Conservation (phyloP, 331 rosid species). For the Malus hybrid region DNA sequence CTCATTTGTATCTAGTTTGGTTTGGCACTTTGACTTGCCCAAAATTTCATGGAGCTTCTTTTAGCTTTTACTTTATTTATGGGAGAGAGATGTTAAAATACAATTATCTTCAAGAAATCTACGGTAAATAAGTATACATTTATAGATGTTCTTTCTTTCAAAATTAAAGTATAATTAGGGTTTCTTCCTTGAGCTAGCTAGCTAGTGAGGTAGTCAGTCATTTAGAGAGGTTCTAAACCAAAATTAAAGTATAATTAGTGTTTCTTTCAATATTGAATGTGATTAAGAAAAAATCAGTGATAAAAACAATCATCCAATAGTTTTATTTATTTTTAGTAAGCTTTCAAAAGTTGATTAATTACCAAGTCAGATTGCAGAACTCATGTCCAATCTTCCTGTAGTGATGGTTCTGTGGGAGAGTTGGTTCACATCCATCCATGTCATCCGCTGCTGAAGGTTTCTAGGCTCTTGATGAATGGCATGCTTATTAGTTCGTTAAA, state of each 20-base stretch:
- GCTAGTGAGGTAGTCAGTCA: background rate
- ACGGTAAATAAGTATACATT: no score
- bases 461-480: background rate
- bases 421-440: background rate
- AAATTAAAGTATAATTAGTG: background rate
- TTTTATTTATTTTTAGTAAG: background rate
- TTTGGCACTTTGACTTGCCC: background rate
- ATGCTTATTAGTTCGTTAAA: background rate
- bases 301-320: background rate
- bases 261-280: background rate
- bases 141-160: no score
- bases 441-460: background rate
- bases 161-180: no score
- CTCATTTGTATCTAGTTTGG: background rate
- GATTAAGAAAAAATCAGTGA: background rate
- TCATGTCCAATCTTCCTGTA: background rate
- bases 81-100: background rate
- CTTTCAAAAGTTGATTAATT: background rate
- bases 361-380: background rate
- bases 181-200: no score
- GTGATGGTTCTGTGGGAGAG: background rate
- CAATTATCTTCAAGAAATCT: background rate
- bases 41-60: background rate
- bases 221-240: background rate
- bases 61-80: background rate